These are phyloP conservation scores for Pseudogymnoascus pannorum DNA, from an alignment of 2,329 filamentous ascomycete species.

Conservation along the genomic window DNA sequence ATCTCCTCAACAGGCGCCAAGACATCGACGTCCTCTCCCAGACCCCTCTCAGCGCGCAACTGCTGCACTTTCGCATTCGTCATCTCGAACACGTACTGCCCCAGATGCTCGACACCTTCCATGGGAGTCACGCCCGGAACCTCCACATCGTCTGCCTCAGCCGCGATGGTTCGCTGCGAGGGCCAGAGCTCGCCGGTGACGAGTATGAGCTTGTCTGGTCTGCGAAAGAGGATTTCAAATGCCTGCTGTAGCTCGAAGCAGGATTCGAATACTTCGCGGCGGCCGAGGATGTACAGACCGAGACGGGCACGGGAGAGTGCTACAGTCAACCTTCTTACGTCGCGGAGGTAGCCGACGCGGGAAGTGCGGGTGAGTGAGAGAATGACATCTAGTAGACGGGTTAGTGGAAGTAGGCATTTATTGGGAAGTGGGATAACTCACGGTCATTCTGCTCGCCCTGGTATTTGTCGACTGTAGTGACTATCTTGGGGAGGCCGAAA, in stretches of 20 bases:
- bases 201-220: slow-evolving; percentile 74
- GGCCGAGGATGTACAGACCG: slow-evolving; percentile 85
- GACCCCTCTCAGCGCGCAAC: not conserved
- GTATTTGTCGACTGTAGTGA: slow-evolving; percentile 96
- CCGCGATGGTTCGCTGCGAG: slow-evolving; percentile 44
- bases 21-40: not conserved
- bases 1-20: not conserved
- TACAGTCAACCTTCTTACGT: slow-evolving; percentile 88
- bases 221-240: slow-evolving; percentile 68
- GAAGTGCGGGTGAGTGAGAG: slow-evolving; percentile 86
- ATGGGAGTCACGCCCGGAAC: slow-evolving; percentile 60
- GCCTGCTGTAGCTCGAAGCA: slow-evolving; percentile 83
- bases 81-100: slow-evolving; percentile 96
- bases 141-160: slow-evolving; percentile 39
- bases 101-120: slow-evolving; percentile 88
- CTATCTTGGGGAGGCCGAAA: slow-evolving; percentile 82
- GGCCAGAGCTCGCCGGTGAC: slow-evolving; percentile 84
- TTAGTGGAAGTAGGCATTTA: slow-evolving; percentile 22
- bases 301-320: slow-evolving; percentile 87
- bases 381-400: slow-evolving; percentile 62
- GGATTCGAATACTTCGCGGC: slow-evolving; percentile 78
- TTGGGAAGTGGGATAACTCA: slow-evolving; percentile 42
- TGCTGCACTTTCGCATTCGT: slow-evolving; percentile 46
- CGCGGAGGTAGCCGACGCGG: slow-evolving; percentile 83
- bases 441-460: slow-evolving; percentile 99